These are phyloP conservation scores for Thalassia testudinum DNA, from an alignment of 116 monocot species.

Conservation along the genomic window DNA sequence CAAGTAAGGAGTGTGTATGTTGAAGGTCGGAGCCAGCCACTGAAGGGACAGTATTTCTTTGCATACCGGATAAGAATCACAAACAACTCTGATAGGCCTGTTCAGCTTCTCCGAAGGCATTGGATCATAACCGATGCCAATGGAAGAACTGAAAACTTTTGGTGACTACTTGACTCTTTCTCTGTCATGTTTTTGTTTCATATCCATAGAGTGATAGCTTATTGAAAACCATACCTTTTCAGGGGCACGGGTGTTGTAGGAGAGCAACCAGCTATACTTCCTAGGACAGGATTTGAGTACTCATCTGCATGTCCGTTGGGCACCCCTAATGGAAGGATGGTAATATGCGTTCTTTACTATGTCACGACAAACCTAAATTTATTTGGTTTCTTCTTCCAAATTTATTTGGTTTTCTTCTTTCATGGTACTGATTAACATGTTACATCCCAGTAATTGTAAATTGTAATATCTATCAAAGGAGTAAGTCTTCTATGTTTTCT, in stretches of 20 bases:
- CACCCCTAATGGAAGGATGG: conserved; percentile 92
- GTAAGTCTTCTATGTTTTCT: no score
- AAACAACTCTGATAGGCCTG: conserved; percentile 69
- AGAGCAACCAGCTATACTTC: conserved; percentile 88
- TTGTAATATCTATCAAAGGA: no score
- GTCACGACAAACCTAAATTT: no score
- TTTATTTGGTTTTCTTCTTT: no score
- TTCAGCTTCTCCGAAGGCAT: conserved; percentile 85
- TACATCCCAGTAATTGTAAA: no score
- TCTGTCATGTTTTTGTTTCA: neutral
- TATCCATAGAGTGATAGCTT: neutral
- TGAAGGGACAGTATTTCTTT: conserved; percentile 75
- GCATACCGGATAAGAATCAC: conserved; percentile 90
- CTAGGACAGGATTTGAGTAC: conserved; percentile 71
- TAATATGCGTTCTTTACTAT: conserved; percentile 10
- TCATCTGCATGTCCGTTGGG: conserved; percentile 72
- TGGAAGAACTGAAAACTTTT: conserved; percentile 80
- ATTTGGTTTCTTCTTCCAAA: neutral
- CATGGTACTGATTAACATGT: no score
- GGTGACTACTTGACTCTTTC: conserved; percentile 24
- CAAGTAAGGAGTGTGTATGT: conserved; percentile 92
- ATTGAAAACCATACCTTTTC: neutral
- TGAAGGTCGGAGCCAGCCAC: conserved; percentile 61
- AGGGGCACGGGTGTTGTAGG: conserved; percentile 92
- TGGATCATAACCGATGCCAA: conserved; percentile 94